Evolutionary conservation across 495 filamentous ascomycete genomes (phyloP).

Genomic region (Xylaria flabelliformis): DNA sequence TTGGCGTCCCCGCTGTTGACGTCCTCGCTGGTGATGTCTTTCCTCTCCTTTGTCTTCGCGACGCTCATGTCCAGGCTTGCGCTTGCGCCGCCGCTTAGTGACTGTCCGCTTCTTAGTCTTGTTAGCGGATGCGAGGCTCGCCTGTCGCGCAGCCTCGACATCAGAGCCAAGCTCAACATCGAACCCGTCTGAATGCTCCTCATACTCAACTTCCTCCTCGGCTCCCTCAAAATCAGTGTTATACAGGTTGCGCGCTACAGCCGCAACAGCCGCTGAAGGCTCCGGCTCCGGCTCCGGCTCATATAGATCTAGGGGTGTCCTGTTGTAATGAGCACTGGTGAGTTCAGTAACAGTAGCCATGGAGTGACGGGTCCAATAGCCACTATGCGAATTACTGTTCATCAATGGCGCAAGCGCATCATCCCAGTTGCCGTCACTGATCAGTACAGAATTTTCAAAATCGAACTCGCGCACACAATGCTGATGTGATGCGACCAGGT

Average conservation of each 20-base stretch:
- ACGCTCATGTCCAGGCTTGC: slow-evolving; percentile 40
- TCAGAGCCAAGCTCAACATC: slow-evolving; percentile 47
- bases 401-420: slow-evolving; percentile 73
- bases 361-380: slow-evolving; percentile 52
- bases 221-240: slow-evolving; percentile 49
- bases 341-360: slow-evolving; percentile 38
- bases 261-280: slow-evolving; percentile 51
- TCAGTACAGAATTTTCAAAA: slow-evolving; percentile 70
- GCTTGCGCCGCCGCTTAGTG: slow-evolving; percentile 49
- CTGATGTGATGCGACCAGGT: slow-evolving; percentile 66
- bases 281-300: slow-evolving; percentile 3
- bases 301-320: slow-evolving; percentile 11
- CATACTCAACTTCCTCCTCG: slow-evolving; percentile 47
- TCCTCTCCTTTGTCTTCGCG: slow-evolving; percentile 34
- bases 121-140: slow-evolving; percentile 51
- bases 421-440: slow-evolving; percentile 71
- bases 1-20: slow-evolving; percentile 38
- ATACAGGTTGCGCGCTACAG: slow-evolving; percentile 50
- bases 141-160: slow-evolving; percentile 49
- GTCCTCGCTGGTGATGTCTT: slow-evolving; percentile 30
- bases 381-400: slow-evolving; percentile 37
- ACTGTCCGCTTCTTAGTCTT: slow-evolving; percentile 56
- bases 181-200: slow-evolving; percentile 43
- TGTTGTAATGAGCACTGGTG: slow-evolving; percentile 16
- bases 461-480: slow-evolving; percentile 71